Conservation (phyloP, 1,284 basidiomycete species). For the Cryptococcus depauperatus region DNA sequence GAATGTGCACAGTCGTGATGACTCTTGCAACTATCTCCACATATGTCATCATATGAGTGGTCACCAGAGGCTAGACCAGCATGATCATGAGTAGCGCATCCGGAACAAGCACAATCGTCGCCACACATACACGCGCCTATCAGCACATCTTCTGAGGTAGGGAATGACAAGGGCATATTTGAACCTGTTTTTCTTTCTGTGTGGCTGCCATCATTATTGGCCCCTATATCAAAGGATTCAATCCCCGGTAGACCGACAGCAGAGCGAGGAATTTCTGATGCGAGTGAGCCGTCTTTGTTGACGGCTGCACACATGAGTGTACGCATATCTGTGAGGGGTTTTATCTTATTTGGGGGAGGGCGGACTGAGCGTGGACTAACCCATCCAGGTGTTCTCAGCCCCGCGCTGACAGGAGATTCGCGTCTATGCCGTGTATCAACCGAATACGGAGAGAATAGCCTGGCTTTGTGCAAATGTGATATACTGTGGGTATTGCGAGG, state of each 20-base stretch:
- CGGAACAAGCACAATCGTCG: conserved; percentile 43
- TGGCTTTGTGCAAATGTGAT: conserved; percentile 42
- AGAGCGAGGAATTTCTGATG: conserved; percentile 30
- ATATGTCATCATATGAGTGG: conserved; percentile 18
- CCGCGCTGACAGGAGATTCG: background rate
- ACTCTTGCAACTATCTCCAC: conserved; percentile 34
- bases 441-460: conserved; percentile 44
- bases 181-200: conserved; percentile 27
- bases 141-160: conserved; percentile 36
- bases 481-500: conserved; percentile 41
- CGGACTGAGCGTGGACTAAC: conserved; percentile 9
- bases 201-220: conserved; percentile 22
- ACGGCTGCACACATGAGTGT: conserved; percentile 36
- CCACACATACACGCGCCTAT: conserved; percentile 45
- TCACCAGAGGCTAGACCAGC: conserved; percentile 1
- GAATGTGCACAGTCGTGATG: conserved; percentile 39
- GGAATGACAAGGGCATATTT: conserved; percentile 33
- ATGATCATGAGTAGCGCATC: conserved; percentile 40
- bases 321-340: conserved; percentile 36
- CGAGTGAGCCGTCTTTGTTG: conserved; percentile 32
- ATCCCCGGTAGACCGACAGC: conserved; percentile 38
- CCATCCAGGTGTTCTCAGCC: conserved; percentile 6
- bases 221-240: conserved; percentile 31
- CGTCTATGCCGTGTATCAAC: conserved; percentile 20
- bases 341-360: conserved; percentile 19